Evolutionary conservation across 2,329 filamentous ascomycete species (phyloP).

Genomic region (Talaromyces sp.): DNA sequence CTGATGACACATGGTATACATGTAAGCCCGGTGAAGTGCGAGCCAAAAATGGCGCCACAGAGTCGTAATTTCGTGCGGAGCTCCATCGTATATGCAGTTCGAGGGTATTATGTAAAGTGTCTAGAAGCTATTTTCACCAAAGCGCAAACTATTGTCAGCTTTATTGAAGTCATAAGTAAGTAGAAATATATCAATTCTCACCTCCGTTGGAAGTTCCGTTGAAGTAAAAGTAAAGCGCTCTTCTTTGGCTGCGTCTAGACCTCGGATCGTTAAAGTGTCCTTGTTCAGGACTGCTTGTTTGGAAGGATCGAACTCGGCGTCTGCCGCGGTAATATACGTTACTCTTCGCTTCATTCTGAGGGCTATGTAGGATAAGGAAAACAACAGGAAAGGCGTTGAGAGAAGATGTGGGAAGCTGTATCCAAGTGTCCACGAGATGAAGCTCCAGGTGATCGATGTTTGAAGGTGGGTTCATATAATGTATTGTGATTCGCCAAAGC

Average conservation of each 20-base stretch:
- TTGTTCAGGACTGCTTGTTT: constrained; percentile 58
- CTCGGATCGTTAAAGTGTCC: constrained; percentile 54
- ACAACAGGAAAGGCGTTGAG: background rate
- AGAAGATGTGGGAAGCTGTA: constrained; percentile 2
- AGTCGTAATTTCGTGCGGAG: constrained; percentile 55
- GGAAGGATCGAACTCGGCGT: constrained; percentile 62
- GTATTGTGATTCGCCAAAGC: constrained; percentile 3
- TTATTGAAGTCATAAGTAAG: constrained; percentile 2
- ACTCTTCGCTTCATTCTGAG: constrained; percentile 49
- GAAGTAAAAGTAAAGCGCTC: constrained; percentile 72
- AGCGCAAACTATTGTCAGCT: background rate
- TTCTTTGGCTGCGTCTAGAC: constrained; percentile 68
- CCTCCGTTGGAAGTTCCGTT: constrained; percentile 68
- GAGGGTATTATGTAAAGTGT: constrained; percentile 61
- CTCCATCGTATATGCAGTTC: constrained; percentile 79
- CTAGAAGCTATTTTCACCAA: constrained; percentile 50
- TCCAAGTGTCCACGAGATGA: background rate
- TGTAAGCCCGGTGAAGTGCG: constrained; percentile 77
- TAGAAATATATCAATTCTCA: constrained; percentile 27
- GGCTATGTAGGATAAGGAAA: background rate
- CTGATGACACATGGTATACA: constrained; percentile 65
- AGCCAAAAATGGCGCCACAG: constrained; percentile 68
- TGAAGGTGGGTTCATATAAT: background rate
- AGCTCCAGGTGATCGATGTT: background rate
- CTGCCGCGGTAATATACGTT: constrained; percentile 70